Conservation (phyloP, 306 rosid genomes). For the Oemleria cerasiformis region DNA sequence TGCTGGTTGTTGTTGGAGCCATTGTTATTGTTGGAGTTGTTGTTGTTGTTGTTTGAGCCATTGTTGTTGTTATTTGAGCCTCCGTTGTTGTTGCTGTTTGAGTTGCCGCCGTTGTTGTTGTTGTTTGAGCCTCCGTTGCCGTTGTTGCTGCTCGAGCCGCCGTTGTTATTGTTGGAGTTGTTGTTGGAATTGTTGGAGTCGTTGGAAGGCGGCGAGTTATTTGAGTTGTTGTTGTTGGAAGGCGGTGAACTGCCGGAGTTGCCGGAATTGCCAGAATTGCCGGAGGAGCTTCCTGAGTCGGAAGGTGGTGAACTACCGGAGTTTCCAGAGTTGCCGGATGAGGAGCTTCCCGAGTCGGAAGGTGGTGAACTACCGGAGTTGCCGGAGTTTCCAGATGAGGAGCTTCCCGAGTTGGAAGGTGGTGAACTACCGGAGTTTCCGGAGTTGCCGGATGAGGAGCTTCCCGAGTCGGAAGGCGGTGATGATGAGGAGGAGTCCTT, state of each 20-base stretch:
- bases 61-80: background rate
- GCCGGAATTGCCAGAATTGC: background rate
- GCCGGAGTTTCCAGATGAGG: background rate
- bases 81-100: background rate
- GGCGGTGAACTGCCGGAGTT: background rate
- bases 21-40: background rate
- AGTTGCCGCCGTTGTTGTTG: background rate
- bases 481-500: constrained; percentile 11
- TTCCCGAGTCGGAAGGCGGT: background rate
- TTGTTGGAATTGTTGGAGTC: background rate
- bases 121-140: background rate
- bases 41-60: background rate
- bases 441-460: too few species aligned
- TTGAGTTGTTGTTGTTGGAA: background rate
- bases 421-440: background rate
- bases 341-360: background rate
- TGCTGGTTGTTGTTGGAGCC: background rate
- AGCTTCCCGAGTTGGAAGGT: background rate
- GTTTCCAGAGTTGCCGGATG: background rate
- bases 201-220: constrained; percentile 16
- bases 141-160: background rate
- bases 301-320: background rate
- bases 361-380: background rate
- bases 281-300: background rate
- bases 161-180: background rate